Base-by-base conservation (phyloP, 225 moss, liverwort and hornwort genomes). In the Climacium dendroides region DNA sequence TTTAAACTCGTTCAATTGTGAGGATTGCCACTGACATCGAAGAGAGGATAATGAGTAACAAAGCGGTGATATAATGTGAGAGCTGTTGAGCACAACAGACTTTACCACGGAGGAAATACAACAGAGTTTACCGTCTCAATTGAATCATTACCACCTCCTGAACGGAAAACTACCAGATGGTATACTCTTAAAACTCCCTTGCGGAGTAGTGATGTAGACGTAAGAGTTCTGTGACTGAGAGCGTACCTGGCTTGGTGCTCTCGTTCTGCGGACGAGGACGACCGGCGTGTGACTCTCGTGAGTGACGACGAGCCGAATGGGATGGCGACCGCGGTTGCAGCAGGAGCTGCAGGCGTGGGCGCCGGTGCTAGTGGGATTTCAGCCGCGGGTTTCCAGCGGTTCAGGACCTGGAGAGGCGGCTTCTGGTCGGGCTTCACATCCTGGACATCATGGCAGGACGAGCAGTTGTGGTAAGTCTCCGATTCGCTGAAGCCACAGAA, bases 401-500 rank as follows among this genome's bases (percentile, higher is more conserved):
- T 58, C 11, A 1, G 24, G 3, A 83, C 22, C 19, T 48, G 39
- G 22, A 57, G 39, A 34, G 22, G 53, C 55, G 28, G 37, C 83
- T 88, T 90, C 64, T 86, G 84, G 23, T 39, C 78, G 13, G 63
- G 86, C 54, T 92, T 92, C 35, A 50, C 86, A 35, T 92, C 90
- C 66, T 60, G 91, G 67, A 22, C 3, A 18, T 63, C 86, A 13
- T 34, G 62, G 79, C 92, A 92, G 10, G 80, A 80, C 19, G 53
- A 3, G 52, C 92, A 92, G 4, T 39, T 26, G 19, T 37, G 19
- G 25, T 19, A 90, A 15, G 24, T 5, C 48, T 63, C 86, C 15
- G 83, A 55, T 24, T 54, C 64, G 6, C 72, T 71, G 19, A 17
- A 39, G 14, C 30, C 34, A 10, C 19, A 29, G 5, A 45, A 28